phyloP scores from a whole-genome alignment of 140 eudicot genomes.

The Oenanthe javanica region DNA sequence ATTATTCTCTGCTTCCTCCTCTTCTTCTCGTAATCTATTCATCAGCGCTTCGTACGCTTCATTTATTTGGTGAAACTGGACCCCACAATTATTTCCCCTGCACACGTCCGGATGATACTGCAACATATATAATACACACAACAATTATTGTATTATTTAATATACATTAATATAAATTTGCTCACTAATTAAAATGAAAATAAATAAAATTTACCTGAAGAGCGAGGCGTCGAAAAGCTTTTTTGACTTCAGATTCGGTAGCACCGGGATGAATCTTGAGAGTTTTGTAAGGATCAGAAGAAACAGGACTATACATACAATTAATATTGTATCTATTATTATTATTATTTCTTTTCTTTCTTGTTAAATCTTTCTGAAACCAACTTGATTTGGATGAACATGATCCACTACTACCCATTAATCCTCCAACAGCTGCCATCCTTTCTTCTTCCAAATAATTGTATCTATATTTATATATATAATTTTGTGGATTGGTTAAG shows the following conservation, averaged over 20 bases:
- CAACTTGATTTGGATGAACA: slow-evolving; percentile 9
- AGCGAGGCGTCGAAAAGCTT: slow-evolving; percentile 82
- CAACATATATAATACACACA: neutral
- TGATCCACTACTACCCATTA: slow-evolving; percentile 17
- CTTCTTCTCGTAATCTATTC: slow-evolving; percentile 36
- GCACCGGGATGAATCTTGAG: slow-evolving; percentile 63
- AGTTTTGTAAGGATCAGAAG: slow-evolving; percentile 72
- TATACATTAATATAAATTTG: too few relatives aligned
- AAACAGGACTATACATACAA: slow-evolving; percentile 36
- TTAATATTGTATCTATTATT: slow-evolving; percentile 30
- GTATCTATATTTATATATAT: neutral
- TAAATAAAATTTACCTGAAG: slow-evolving; percentile 43
- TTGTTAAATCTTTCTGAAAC: slow-evolving; percentile 16
- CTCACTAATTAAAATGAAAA: too few relatives aligned
- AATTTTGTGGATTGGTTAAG: neutral
- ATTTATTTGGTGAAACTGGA: slow-evolving; percentile 67
- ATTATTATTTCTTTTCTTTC: slow-evolving; percentile 17
- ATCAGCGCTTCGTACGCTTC: slow-evolving; percentile 93
- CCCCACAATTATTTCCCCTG: slow-evolving; percentile 61
- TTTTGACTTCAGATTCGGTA: slow-evolving; percentile 87
- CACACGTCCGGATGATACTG: slow-evolving; percentile 99
- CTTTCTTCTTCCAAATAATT: neutral
- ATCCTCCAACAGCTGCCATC: slow-evolving; percentile 52
- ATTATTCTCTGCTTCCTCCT: slow-evolving; percentile 23
- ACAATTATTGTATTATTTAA: too few relatives aligned